Evolutionary conservation across 1,139 yeast species (phyloP).

Genomic region (Candida glucosophila): DNA sequence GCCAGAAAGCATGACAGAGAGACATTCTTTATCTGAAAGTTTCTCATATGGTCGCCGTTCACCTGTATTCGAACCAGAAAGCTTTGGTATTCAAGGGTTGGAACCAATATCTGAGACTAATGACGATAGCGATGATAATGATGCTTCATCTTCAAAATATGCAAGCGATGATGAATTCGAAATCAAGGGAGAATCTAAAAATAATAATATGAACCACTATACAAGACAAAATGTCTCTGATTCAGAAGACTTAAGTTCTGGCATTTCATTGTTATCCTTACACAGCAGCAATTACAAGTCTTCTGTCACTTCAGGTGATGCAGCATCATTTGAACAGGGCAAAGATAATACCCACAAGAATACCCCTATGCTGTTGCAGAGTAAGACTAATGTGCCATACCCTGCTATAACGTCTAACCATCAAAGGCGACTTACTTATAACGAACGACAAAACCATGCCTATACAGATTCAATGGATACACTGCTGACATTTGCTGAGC

Average conservation of each 20-base stretch:
- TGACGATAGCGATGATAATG: conserved; percentile 23
- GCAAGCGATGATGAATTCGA: conserved; percentile 23
- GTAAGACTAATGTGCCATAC: conserved; percentile 4
- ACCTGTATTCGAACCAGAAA: conserved; percentile 18
- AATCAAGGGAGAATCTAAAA: too few species aligned
- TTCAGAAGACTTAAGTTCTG: conserved; percentile 23
- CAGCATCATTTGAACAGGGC: conserved; percentile 9
- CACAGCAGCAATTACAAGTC: conserved; percentile 31
- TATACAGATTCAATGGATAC: conserved; percentile 7
- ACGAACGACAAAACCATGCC: conserved; percentile 4
- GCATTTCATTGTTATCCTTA: conserved; percentile 33
- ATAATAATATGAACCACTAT: too few species aligned
- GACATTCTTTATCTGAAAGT: too few species aligned
- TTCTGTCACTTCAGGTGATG: conserved; percentile 12
- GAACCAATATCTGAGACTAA: conserved; percentile 33
- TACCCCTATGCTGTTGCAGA: conserved; percentile 7
- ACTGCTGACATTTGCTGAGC: conserved; percentile 8
- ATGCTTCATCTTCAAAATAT: conserved; percentile 27
- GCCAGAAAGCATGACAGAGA: conserved; percentile 1
- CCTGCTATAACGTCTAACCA: conserved; percentile 8
- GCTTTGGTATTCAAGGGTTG: conserved; percentile 29
- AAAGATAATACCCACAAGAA: too few species aligned
- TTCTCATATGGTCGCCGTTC: too few species aligned
- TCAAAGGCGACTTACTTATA: conserved; percentile 9
- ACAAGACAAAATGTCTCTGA: conserved; percentile 7